phyloP scores from a whole-genome alignment of 2,329 filamentous ascomycete species.

The Pseudodiploospora longispora region DNA sequence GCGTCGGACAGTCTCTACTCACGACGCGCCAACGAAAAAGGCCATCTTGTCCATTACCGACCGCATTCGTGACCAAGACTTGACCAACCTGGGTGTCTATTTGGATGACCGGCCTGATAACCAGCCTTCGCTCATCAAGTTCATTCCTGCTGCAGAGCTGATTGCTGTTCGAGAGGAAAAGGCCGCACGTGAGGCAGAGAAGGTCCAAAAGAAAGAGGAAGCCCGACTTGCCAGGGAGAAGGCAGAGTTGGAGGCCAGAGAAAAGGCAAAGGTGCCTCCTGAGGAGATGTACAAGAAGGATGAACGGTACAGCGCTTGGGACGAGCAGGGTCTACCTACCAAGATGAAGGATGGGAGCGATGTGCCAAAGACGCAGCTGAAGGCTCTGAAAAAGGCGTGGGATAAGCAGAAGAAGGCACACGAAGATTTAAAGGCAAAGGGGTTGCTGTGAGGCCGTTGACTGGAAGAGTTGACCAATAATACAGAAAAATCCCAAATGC shows the following conservation, averaged over 20 bases:
- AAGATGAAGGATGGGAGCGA: constrained; percentile 72
- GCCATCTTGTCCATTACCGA: constrained; percentile 72
- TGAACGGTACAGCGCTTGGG: constrained; percentile 65
- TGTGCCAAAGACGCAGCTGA: constrained; percentile 67
- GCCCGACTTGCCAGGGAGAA: constrained; percentile 42
- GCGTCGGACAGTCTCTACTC: constrained; percentile 42
- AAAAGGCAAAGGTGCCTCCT: constrained; percentile 49
- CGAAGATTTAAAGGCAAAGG: constrained; percentile 44
- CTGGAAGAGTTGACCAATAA: too few species aligned
- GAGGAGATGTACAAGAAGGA: constrained; percentile 49
- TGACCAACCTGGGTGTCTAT: constrained; percentile 78
- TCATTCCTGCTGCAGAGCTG: constrained; percentile 48
- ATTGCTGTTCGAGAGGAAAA: constrained; percentile 53
- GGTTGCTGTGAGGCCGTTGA: constrained; percentile 8
- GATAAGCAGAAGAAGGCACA: constrained; percentile 81
- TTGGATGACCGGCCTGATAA: constrained; percentile 70
- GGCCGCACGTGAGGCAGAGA: constrained; percentile 53
- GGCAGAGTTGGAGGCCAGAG: constrained; percentile 44
- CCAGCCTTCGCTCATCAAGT: constrained; percentile 65
- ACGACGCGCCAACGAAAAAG: constrained; percentile 50
- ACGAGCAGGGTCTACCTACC: constrained; percentile 71
- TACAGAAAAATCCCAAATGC: too few species aligned
- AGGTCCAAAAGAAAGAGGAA: constrained; percentile 47
- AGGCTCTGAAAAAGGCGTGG: constrained; percentile 86
- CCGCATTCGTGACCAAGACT: constrained; percentile 67